Conservation (phyloP, 371 early-diverging fungal genomes). For the Syncephalastrum sp. region DNA sequence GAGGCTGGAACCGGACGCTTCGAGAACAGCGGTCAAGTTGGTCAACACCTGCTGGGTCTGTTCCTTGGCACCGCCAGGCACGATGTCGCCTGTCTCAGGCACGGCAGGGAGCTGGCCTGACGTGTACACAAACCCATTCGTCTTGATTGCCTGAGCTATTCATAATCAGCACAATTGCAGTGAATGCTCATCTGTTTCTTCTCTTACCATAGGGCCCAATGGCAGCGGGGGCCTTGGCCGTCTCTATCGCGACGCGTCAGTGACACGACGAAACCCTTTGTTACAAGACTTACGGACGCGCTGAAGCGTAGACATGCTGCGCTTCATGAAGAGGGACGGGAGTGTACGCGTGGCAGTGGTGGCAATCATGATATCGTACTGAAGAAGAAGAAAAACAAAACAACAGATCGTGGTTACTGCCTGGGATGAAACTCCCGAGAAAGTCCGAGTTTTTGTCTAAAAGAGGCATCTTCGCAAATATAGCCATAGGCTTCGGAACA, state of each 20-base stretch:
- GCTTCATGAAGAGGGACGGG: conserved; percentile 16
- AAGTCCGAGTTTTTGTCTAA: too few species aligned
- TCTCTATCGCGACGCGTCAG: conserved; percentile 1
- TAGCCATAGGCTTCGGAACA: too few species aligned
- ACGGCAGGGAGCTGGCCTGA: conserved; percentile 64
- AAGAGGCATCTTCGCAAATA: too few species aligned
- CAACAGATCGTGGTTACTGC: too few species aligned
- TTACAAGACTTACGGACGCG: conserved; percentile 5
- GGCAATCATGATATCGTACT: not conserved
- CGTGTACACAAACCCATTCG: conserved; percentile 70
- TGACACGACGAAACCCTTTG: too few species aligned
- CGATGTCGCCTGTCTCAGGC: conserved; percentile 42
- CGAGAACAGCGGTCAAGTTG: conserved; percentile 74
- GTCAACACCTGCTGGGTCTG: conserved; percentile 66
- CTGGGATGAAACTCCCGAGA: too few species aligned
- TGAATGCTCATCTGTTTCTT: not conserved
- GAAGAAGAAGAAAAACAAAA: too few species aligned
- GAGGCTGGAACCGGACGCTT: conserved; percentile 67
- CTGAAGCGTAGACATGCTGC: conserved; percentile 37
- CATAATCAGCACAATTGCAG: not conserved
- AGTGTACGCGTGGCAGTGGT: conserved; percentile 24
- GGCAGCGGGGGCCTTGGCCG: conserved; percentile 16
- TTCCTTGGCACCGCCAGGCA: conserved; percentile 34
- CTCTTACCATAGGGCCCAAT: conserved; percentile 17
- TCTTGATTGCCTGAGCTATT: conserved; percentile 58